These are phyloP conservation scores for Lunasporangiospora selenospora DNA, from an alignment of 192 early-diverging fungal species.

Conservation along the genomic window DNA sequence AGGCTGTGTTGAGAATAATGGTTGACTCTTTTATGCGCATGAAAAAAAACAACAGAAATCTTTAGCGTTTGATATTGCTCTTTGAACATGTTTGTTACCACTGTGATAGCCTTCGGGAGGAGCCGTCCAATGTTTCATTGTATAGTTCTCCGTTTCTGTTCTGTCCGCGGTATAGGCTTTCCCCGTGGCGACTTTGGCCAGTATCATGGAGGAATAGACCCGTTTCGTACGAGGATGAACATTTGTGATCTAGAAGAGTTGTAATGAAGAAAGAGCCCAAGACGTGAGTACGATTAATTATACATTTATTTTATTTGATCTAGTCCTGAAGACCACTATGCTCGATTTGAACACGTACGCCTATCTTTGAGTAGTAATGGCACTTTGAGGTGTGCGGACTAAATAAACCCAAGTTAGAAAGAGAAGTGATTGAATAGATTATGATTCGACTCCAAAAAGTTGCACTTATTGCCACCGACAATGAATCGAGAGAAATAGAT, in stretches of 20 bases:
- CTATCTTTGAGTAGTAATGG: neutral
- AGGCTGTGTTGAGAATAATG: neutral
- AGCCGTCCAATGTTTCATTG: neutral
- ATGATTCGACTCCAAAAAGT: no score
- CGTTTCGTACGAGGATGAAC: neutral
- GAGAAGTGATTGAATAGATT: no score
- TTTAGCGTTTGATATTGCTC: no score
- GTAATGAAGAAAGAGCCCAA: neutral
- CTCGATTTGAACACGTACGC: neutral
- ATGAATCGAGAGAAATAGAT: no score
- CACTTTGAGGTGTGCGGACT: slow-evolving; percentile 2
- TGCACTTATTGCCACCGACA: no score
- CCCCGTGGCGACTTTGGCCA: neutral
- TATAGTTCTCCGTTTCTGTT: neutral
- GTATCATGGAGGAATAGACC: neutral
- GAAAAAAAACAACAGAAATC: neutral
- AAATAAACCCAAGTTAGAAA: neutral
- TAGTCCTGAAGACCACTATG: neutral
- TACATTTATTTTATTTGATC: neutral
- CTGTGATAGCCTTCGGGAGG: slow-evolving; percentile 5
- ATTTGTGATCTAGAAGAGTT: neutral
- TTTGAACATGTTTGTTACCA: neutral
- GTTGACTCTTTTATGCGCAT: neutral
- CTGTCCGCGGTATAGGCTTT: neutral
- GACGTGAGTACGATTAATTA: neutral